Percentiles rank a stretch among this genome's conserved stretches.
phyloP scores from a whole-genome alignment of 2,329 filamentous ascomycete genomes.

The Dactylellina cionopaga region DNA sequence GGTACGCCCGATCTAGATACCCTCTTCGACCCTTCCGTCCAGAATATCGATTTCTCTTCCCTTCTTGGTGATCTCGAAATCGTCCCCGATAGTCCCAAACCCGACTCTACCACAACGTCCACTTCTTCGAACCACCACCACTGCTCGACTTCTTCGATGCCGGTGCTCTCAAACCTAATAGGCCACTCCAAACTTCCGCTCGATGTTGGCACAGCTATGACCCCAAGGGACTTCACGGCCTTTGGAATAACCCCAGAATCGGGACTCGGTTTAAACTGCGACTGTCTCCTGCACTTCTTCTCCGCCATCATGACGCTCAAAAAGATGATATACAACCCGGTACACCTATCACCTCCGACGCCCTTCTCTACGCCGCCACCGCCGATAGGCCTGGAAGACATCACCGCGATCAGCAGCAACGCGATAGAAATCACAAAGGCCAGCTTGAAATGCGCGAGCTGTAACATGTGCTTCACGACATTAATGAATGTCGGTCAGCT shows the following conservation, averaged over 20 bases:
- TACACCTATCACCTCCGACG: slow-evolving; percentile 46
- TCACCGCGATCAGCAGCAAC: slow-evolving; percentile 41
- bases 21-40: slow-evolving; percentile 41
- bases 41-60: slow-evolving; percentile 46
- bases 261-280: slow-evolving; percentile 35
- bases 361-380: slow-evolving; percentile 46
- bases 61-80: slow-evolving; percentile 28
- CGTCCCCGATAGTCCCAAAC: slow-evolving; percentile 6
- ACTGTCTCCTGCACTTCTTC: slow-evolving; percentile 51
- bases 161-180: slow-evolving; percentile 31
- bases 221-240: slow-evolving; percentile 34
- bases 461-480: slow-evolving; percentile 51
- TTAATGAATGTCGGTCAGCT: slow-evolving; percentile 51
- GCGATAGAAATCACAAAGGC: slow-evolving; percentile 49
- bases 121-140: slow-evolving; percentile 5
- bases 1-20: slow-evolving; percentile 29
- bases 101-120: slow-evolving; percentile 16
- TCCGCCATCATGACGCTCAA: slow-evolving; percentile 50
- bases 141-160: slow-evolving; percentile 7
- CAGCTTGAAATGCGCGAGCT: slow-evolving; percentile 47
- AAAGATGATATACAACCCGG: slow-evolving; percentile 52
- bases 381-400: slow-evolving; percentile 44
- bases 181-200: slow-evolving; percentile 42
- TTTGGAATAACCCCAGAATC: slow-evolving; percentile 29
- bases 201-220: slow-evolving; percentile 37